Evolutionary conservation across 192 early-diverging fungal species (phyloP), one percentile per base, ranked within the genome.

Genomic region (Chytriomyces sp.): DNA sequence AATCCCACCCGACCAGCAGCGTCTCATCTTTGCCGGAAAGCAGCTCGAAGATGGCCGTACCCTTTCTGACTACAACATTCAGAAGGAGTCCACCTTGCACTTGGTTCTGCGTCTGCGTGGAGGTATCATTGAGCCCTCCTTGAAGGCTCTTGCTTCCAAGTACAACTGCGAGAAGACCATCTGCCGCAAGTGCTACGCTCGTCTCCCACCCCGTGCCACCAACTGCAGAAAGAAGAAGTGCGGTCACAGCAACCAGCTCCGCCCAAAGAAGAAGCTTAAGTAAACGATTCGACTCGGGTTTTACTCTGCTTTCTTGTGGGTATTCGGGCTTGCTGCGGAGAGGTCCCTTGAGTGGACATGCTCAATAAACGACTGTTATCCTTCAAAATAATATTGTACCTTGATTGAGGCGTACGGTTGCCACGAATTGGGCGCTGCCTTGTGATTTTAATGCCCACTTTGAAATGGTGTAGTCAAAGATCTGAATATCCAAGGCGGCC

Each of bases 201-300:
- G 97, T 85, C 93, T 99, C 77, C 98, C 98, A 67, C 95, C 95
- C 72, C 94, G 97, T 87, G 98, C 98, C 79, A 98, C 96, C 87
- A 99, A 99, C 94, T 99, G 98, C 91, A 92, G 98, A 81, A 99
- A 99, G 96, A 97, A 94, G 92, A 99, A 99, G 94, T 99, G 97
- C 85, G 96, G 97, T 77, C 96, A 97, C 92, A 91, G 92, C 86
- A 97, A 94, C 93, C 97, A 99, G 90, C 93, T 99, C 84, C 95
- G 87, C 89, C 91, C 93, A 89, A 98, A 98, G 94, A 97, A 97
- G 94, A 97, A 97, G 93, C 86, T 95, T 77, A 95, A 95, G 91
- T 95, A 94, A 89, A 79, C 79, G 16, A 10, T 45, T 24, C 13
- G 66, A 11, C 46, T 64, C 24, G 16, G 57, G 23, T 0, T 64